Percentiles rank a stretch among this genome's conserved stretches.
phyloP scores from a whole-genome alignment of 2,329 filamentous ascomycete species.

The Alternaria infectoria region DNA sequence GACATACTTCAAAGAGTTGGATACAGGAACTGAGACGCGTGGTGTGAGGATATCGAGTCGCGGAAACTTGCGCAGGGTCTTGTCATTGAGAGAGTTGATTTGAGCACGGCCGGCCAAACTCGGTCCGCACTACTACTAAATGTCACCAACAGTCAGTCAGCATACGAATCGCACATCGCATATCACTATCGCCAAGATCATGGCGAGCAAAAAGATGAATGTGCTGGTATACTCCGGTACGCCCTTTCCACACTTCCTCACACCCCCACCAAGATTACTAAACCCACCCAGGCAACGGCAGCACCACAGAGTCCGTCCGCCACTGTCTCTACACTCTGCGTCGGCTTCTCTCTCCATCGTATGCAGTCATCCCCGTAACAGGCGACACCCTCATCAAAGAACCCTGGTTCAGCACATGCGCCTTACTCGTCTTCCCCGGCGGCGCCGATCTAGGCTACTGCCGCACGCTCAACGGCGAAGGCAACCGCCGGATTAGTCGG shows the following conservation, averaged over 20 bases:
- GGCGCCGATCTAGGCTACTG: constrained; percentile 95
- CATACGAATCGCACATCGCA: neutral
- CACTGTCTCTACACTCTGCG: constrained; percentile 89
- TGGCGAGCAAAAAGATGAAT: constrained; percentile 78
- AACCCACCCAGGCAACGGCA: constrained; percentile 71
- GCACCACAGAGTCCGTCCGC: constrained; percentile 84
- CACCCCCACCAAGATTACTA: neutral
- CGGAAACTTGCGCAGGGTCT: neutral
- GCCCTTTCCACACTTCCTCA: neutral
- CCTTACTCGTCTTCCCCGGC: constrained; percentile 88
- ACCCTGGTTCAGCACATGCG: constrained; percentile 87
- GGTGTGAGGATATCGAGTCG: constrained; percentile 1
- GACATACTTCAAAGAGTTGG: constrained; percentile 56
- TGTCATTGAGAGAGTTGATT: constrained; percentile 1
- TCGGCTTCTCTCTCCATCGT: constrained; percentile 83
- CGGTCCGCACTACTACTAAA: constrained; percentile 28
- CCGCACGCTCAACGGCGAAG: constrained; percentile 81
- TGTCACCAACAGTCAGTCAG: constrained; percentile 18
- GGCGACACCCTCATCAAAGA: constrained; percentile 83
- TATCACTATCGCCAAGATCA: constrained; percentile 38
- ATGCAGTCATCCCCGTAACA: constrained; percentile 87
- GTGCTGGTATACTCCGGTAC: constrained; percentile 90
- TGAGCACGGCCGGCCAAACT: constrained; percentile 36
- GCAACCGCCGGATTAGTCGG: constrained; percentile 82
- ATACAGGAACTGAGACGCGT: neutral